phyloP scores from a whole-genome alignment of 2,329 filamentous ascomycete species.

The Venturia aucupariae region DNA sequence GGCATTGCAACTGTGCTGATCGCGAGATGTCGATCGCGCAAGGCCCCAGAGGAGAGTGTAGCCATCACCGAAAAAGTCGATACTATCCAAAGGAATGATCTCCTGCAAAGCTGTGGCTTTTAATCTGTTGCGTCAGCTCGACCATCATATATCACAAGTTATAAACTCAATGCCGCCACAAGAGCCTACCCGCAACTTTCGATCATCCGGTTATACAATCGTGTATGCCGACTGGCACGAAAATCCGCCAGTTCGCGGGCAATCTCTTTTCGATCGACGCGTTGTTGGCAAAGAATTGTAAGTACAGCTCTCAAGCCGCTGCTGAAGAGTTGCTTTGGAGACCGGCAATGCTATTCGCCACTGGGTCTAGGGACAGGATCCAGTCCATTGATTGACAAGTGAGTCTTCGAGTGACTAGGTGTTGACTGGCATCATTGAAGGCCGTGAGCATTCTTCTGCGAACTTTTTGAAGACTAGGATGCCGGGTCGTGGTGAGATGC shows the following conservation, averaged over 20 bases:
- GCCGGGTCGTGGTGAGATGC: background rate
- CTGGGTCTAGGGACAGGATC: background rate
- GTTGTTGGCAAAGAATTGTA: background rate
- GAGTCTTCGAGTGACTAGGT: background rate
- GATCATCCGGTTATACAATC: too few relatives aligned
- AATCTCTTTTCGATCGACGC: background rate
- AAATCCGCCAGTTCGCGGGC: background rate
- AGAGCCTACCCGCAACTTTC: too few relatives aligned
- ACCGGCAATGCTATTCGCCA: background rate
- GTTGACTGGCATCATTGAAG: background rate
- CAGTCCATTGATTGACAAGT: background rate
- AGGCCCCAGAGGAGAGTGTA: background rate
- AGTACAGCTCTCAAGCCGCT: background rate
- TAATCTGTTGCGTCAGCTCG: too few relatives aligned
- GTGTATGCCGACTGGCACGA: background rate
- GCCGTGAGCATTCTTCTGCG: background rate
- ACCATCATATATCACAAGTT: too few relatives aligned
- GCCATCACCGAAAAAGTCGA: background rate
- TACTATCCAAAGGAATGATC: background rate
- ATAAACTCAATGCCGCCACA: too few relatives aligned
- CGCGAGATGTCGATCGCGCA: background rate
- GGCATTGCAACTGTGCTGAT: background rate
- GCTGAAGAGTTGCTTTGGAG: background rate
- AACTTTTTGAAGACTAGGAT: background rate
- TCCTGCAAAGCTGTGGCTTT: background rate